These are phyloP conservation scores for Trifolium pratense DNA, from an alignment of 306 rosid genomes.

Conservation along the genomic window DNA sequence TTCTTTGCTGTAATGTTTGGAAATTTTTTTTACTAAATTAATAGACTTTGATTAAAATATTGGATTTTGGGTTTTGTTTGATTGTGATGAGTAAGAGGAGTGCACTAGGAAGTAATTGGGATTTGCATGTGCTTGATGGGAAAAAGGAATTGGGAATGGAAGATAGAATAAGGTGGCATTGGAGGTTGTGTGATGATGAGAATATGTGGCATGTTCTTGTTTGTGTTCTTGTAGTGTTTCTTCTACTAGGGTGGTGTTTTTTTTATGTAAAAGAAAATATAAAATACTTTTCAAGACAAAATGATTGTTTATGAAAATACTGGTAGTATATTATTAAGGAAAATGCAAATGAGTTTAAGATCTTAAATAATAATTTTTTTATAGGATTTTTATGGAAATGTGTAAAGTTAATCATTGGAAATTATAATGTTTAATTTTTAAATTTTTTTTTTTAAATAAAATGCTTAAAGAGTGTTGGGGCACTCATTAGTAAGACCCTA, in stretches of 20 bases:
- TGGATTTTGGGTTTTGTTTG: conserved; percentile 35
- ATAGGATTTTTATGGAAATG: too few relatives aligned
- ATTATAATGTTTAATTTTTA: too few relatives aligned
- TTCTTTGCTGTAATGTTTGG: conserved; percentile 41
- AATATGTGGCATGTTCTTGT: conserved; percentile 14
- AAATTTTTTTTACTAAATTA: conserved; percentile 18
- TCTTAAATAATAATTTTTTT: too few relatives aligned
- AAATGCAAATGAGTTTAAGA: too few relatives aligned
- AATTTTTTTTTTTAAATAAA: too few relatives aligned
- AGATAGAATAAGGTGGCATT: conserved; percentile 1
- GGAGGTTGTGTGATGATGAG: neutral
- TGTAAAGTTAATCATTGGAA: too few relatives aligned
- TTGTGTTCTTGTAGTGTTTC: neutral
- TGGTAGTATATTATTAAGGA: too few relatives aligned
- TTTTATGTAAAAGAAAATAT: neutral
- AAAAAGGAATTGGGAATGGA: conserved; percentile 32
- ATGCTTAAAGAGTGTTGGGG: too few relatives aligned
- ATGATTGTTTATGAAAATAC: too few relatives aligned
- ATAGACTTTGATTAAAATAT: conserved; percentile 6
- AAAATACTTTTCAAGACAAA: too few relatives aligned
- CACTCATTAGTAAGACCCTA: too few relatives aligned
- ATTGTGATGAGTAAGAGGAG: conserved; percentile 42
- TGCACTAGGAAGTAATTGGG: conserved; percentile 14
- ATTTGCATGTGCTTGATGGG: conserved; percentile 49
- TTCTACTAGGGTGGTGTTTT: neutral